Base-by-base conservation (phyloP, 805 yeast species). In the Starmerella stigmatis region DNA sequence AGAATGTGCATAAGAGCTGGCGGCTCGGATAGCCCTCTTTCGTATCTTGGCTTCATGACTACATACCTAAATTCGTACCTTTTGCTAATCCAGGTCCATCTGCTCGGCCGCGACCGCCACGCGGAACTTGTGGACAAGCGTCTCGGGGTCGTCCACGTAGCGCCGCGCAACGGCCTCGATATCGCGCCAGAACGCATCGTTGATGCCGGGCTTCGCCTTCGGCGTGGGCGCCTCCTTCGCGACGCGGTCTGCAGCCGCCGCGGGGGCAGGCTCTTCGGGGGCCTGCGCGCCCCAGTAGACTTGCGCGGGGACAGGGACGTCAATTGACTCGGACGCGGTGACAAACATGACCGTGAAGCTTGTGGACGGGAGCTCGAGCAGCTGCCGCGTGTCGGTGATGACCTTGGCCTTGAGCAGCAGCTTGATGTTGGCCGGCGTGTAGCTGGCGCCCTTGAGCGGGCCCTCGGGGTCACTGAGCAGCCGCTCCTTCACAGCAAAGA, bases 401-500 rank as follows among this genome's bases (percentile, higher is more conserved):
- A 56, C 59, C 37, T 49, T 49, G 9, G 55, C 34, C 36, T 51
- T 51, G 20, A 53, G 37, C 41, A 56, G 45, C 33, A 56, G 44
- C 39, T 47, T 45, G 19, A 56, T 36, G 11, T 47, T 22, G 31
- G 45, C 37, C 5, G 52, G 42, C 9, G 47, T 12, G 35, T 33
- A 34, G 15, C 40, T 37, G 1, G 43, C 22, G 29, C 25, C 51
- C n/a, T 17, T 17, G 15, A 60, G 43, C 11, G 60, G 60, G 7
- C 55, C 49, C 9, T 40, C 39, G 7, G 62, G 55, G 36, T 59
- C 64, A 1, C 56, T 50, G 5, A 60, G 41, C 15, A 61, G 56
- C 29, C 56, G 43, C 50, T 62, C 64, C 45, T 62, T 62, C 33
- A 62, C 37, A 10, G 57, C 48, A 35, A 49, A 55, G 6, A 60